phyloP scores from a whole-genome alignment of 2,329 filamentous ascomycete species.

The Botrytis hyacinthi region DNA sequence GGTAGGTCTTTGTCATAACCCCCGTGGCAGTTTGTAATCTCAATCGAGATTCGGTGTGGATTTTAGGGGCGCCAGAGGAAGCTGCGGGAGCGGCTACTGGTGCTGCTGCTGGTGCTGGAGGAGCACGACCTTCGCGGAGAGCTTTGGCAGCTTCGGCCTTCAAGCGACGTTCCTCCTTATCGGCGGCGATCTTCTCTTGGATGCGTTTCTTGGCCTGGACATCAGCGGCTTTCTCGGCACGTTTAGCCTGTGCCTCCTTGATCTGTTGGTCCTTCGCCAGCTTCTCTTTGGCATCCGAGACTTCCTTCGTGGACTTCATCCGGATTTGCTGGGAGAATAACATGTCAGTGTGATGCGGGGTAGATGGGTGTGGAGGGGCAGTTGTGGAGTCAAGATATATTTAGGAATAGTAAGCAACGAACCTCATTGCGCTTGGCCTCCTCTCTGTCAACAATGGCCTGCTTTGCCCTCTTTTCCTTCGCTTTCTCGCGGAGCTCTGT shows the following conservation, averaged over 20 bases:
- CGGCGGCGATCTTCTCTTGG: constrained; percentile 89
- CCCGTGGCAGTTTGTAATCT: constrained; percentile 74
- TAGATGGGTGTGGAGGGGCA: neutral
- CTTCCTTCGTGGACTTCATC: constrained; percentile 84
- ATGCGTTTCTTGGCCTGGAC: constrained; percentile 83
- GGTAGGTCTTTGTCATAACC: constrained; percentile 82
- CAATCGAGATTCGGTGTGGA: constrained; percentile 75
- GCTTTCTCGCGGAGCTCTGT: constrained; percentile 71
- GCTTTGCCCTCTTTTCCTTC: constrained; percentile 66
- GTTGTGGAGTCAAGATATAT: neutral
- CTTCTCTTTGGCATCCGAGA: constrained; percentile 86
- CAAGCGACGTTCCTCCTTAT: constrained; percentile 83
- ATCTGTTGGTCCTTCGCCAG: constrained; percentile 84
- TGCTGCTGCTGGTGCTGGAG: constrained; percentile 40
- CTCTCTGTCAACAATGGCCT: constrained; percentile 71
- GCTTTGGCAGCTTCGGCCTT: constrained; percentile 87
- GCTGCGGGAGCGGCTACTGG: constrained; percentile 42
- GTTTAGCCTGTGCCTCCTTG: constrained; percentile 85
- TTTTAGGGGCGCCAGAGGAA: constrained; percentile 45
- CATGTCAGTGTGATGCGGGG: neutral
- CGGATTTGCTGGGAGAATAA: constrained; percentile 58
- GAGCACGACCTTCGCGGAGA: constrained; percentile 70
- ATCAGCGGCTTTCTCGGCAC: constrained; percentile 83
- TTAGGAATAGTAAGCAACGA: constrained; percentile 26
- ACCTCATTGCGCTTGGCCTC: constrained; percentile 85